Conservation (phyloP, 768 basidiomycete genomes). For the Astraeus odoratus region DNA sequence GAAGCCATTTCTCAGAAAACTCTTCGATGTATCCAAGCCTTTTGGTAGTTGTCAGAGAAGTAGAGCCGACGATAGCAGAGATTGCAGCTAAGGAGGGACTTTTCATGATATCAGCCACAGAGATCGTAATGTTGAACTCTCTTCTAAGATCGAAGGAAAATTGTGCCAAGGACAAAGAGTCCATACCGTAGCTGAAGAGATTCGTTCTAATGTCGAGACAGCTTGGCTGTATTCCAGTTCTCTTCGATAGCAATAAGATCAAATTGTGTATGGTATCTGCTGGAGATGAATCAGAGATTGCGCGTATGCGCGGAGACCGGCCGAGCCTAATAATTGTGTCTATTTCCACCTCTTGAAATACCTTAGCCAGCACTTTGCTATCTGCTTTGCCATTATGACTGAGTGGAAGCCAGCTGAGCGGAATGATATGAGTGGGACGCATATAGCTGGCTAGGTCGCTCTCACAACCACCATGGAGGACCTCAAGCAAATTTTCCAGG, state of each 20-base stretch:
- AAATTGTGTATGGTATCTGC: constrained; percentile 32
- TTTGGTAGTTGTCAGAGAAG: neutral
- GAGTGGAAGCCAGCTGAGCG: constrained; percentile 42
- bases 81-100: constrained; percentile 16
- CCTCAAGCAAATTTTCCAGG: constrained; percentile 24
- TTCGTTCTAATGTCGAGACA: constrained; percentile 15
- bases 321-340: constrained; percentile 14
- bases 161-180: constrained; percentile 22
- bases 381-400: constrained; percentile 33
- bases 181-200: constrained; percentile 29
- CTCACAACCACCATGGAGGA: constrained; percentile 28
- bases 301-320: constrained; percentile 1
- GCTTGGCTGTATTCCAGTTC: constrained; percentile 10
- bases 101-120: constrained; percentile 28
- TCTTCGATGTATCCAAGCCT: constrained; percentile 2
- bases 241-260: constrained; percentile 25
- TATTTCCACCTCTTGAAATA: constrained; percentile 20
- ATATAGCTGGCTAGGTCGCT: constrained; percentile 42
- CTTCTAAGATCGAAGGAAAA: constrained; percentile 19
- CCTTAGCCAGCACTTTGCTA: constrained; percentile 18
- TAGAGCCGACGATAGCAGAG: constrained; percentile 11
- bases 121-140: constrained; percentile 11
- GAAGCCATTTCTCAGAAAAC: constrained; percentile 16
- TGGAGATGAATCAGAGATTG: neutral
- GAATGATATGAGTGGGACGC: constrained; percentile 44